phyloP scores from a whole-genome alignment of 495 filamentous ascomycete genomes.

The Oidiodendron maius region DNA sequence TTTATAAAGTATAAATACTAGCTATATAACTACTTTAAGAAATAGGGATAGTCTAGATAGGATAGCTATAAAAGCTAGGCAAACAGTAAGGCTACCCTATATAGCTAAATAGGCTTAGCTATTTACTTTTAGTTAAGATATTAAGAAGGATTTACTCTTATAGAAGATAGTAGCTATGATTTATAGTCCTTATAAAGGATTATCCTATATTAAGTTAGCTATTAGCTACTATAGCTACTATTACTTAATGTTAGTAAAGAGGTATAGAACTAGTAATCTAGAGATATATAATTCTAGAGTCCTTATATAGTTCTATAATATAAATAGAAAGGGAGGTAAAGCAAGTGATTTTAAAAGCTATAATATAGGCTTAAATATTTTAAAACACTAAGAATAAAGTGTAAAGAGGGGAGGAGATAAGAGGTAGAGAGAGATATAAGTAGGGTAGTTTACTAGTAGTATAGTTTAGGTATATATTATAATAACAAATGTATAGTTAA shows the following conservation, averaged over 20 bases:
- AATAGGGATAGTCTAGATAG: background rate
- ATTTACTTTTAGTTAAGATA: background rate
- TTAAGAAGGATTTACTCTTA: background rate
- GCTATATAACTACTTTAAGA: background rate
- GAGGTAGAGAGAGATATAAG: too few relatives aligned
- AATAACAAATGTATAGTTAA: too few relatives aligned
- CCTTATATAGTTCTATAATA: background rate
- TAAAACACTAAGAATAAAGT: too few relatives aligned
- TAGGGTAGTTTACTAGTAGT: too few relatives aligned
- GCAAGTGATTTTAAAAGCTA: background rate
- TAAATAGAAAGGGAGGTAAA: background rate
- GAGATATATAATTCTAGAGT: background rate
- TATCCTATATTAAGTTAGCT: background rate
- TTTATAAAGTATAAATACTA: too few relatives aligned
- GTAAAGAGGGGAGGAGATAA: too few relatives aligned
- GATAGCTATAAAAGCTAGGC: background rate
- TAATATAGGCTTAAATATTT: background rate
- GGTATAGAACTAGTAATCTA: background rate
- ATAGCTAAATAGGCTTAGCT: background rate
- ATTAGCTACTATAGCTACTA: background rate
- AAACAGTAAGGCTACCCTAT: background rate
- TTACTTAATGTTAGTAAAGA: background rate
- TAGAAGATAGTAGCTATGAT: background rate
- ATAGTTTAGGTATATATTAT: too few relatives aligned
- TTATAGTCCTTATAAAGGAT: background rate